Base-by-base conservation (phyloP, 345 rosid genomes). In the Populus alba region DNA sequence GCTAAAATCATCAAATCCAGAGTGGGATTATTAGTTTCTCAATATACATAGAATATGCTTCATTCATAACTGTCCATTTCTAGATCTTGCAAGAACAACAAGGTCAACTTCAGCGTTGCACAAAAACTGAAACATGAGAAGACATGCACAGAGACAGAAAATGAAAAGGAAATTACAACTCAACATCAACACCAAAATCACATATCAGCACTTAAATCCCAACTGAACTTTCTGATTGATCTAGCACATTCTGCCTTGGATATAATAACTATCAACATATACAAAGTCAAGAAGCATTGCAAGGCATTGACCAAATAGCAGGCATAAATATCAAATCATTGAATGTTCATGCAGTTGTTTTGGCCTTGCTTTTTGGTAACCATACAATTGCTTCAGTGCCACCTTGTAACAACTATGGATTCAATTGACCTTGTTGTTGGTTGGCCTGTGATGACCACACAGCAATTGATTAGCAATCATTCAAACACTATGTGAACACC, bases 81-180 rank as follows among this genome's bases (percentile, higher is more conserved):
- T 49, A 33, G 65, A 31, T 71, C 41, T 29, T 47, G n/a, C 18
- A 71, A 31, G 74, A 71, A 31, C 41, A 17, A 29, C 25, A 49
- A 0, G 6, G 22, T 29, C 37, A 6, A 11, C 15, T 31, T n/a
- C 62, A 8, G 18, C 20, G 61, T 27, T 17, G 23, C 35, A 59
- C 37, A 45, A 53, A 72, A 72, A 39, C 12, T n/a, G 76, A 73
- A 73, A 41, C 20, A 59, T n/a, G 53, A 38, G 31, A 59, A 73
- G 22, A 37, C 38, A 35, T 33, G 2, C 20, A 66, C 37, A 31
- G 10, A 66, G 69, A 29, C 5, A 71, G n/a, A 71, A 45, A 71
- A 47, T 49, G 38, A 29, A 71, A 71, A 29, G 51, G 25, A 29
- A 9, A 45, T 71, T 45, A 35, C 29, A 72, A 37, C n/a, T 29